phyloP scores from a whole-genome alignment of 441 rosid species.

The Jatropha podagrica region DNA sequence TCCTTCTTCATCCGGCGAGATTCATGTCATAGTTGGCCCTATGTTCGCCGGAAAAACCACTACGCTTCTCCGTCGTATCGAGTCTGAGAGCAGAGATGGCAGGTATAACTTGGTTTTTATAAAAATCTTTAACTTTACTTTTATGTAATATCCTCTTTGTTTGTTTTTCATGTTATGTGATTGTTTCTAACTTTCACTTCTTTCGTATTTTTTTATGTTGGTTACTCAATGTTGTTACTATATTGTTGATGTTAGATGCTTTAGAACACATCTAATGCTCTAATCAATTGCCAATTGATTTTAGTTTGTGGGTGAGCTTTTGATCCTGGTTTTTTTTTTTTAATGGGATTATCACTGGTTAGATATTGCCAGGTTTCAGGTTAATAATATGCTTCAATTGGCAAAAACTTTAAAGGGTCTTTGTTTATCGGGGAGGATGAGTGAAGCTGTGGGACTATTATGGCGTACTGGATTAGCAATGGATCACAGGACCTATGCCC shows the following conservation, averaged over 20 bases:
- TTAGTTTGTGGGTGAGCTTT: constrained; percentile 16
- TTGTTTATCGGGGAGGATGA: constrained; percentile 59
- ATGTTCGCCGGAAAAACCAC: constrained; percentile 80
- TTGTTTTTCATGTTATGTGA: not conserved
- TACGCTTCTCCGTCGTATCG: constrained; percentile 63
- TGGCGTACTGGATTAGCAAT: constrained; percentile 41
- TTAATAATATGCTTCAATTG: constrained; percentile 36
- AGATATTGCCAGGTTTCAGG: constrained; percentile 74
- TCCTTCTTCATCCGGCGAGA: constrained; percentile 43
- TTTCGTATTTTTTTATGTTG: not conserved
- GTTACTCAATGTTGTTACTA: not conserved
- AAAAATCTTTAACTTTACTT: not conserved
- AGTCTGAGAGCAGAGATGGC: constrained; percentile 46
- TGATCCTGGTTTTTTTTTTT: not conserved
- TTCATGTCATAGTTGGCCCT: constrained; percentile 77
- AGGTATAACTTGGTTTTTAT: constrained; percentile 42
- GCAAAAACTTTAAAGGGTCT: constrained; percentile 55
- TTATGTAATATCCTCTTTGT: not conserved
- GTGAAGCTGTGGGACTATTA: constrained; percentile 62
- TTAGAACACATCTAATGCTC: not conserved
- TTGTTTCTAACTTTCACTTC: not conserved
- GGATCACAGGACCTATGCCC: constrained; percentile 41
- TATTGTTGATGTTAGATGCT: not conserved
- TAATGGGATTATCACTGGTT: constrained; percentile 36
- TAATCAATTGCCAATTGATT: not conserved